phyloP scores from a whole-genome alignment of 257 asterid genomes.

The Penstemon newberryi region DNA sequence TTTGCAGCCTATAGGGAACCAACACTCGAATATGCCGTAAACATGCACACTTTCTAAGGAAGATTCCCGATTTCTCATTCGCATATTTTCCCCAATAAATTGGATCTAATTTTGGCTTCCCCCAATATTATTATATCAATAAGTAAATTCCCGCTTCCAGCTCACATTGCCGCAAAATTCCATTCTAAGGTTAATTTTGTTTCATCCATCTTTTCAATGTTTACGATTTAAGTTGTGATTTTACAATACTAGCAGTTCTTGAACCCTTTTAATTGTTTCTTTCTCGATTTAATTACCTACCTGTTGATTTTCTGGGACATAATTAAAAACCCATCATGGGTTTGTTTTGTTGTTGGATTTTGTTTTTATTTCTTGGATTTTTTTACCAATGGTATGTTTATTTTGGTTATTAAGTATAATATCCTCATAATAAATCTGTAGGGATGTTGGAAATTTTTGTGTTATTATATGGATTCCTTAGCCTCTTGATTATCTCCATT shows the following conservation, averaged over 20 bases:
- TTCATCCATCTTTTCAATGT: constrained; percentile 4
- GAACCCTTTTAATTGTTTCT: not conserved
- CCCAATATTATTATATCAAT: not conserved
- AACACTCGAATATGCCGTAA: constrained; percentile 37
- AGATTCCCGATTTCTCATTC: constrained; percentile 43
- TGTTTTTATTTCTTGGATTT: constrained; percentile 2
- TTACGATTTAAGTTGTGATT: not conserved
- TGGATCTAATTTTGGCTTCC: constrained; percentile 24
- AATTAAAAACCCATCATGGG: not conserved
- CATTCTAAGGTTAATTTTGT: constrained; percentile 27
- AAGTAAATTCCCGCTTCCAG: constrained; percentile 12
- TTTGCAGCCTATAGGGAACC: constrained; percentile 5
- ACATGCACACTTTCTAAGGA: constrained; percentile 4
- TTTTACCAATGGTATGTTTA: constrained; percentile 4
- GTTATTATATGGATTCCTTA: not conserved
- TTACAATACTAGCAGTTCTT: not conserved
- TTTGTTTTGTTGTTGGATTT: constrained; percentile 16
- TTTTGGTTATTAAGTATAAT: not conserved
- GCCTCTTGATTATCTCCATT: not conserved
- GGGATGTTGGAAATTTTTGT: not conserved
- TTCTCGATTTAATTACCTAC: not conserved
- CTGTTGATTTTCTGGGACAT: constrained; percentile 13
- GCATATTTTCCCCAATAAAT: constrained; percentile 34
- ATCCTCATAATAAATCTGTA: not conserved
- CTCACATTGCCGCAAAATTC: constrained; percentile 22